A percentile compares a stretch with the other conserved stretches of the same genome.
phyloP scores from a whole-genome alignment of 257 asterid genomes.

The Nyctanthes arbortristis region DNA sequence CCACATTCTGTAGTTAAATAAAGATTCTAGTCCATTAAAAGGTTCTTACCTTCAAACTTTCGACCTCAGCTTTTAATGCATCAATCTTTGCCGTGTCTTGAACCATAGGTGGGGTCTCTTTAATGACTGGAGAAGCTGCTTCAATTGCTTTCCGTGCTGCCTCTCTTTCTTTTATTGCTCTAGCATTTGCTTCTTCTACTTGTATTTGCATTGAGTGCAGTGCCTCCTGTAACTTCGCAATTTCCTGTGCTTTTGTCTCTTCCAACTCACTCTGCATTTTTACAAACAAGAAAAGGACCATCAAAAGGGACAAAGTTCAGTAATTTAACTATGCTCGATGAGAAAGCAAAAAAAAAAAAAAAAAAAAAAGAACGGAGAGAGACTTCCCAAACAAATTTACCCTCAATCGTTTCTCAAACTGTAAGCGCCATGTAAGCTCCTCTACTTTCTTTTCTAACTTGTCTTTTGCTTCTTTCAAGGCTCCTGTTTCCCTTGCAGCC shows the following conservation, averaged over 20 bases:
- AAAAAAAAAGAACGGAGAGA: too few relatives aligned
- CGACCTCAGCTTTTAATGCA: slow-evolving; percentile 78
- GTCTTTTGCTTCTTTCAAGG: slow-evolving; percentile 94
- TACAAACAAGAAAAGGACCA: slow-evolving; percentile 34
- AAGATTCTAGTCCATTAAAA: slow-evolving; percentile 3
- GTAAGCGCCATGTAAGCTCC: slow-evolving; percentile 98
- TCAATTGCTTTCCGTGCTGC: slow-evolving; percentile 91
- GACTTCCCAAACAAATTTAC: slow-evolving; percentile 41
- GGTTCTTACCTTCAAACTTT: slow-evolving; percentile 67
- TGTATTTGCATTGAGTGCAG: slow-evolving; percentile 71
- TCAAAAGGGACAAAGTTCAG: too few relatives aligned
- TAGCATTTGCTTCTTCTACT: slow-evolving; percentile 91
- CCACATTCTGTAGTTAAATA: slow-evolving; percentile 24
- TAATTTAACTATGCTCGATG: too few relatives aligned
- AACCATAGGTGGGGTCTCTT: slow-evolving; percentile 93
- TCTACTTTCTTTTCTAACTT: slow-evolving; percentile 98
- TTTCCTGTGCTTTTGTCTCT: slow-evolving; percentile 91
- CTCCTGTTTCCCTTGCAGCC: slow-evolving; percentile 98
- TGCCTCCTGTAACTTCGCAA: slow-evolving; percentile 79
- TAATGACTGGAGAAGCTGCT: slow-evolving; percentile 96
- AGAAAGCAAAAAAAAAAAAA: too few relatives aligned
- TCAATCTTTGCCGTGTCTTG: slow-evolving; percentile 86
- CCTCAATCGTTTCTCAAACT: slow-evolving; percentile 92
- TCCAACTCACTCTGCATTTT: slow-evolving; percentile 83
- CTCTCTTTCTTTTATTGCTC: slow-evolving; percentile 79